phyloP scores from a whole-genome alignment of 2,329 filamentous ascomycete species.

The Scedosporium aurantiacum region DNA sequence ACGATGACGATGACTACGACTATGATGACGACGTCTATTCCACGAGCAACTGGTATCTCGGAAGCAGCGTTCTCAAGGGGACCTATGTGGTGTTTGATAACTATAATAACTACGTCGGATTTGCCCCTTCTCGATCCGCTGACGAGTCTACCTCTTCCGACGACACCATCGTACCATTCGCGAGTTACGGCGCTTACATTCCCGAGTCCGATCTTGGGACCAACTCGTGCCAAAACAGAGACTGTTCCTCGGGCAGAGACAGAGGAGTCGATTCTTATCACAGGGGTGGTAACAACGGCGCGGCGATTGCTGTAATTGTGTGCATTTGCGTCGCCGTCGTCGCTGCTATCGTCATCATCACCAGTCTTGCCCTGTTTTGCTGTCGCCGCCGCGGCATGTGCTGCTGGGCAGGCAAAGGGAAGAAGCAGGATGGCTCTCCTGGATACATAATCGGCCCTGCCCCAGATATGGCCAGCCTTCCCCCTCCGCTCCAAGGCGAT shows the following conservation, averaged over 20 bases:
- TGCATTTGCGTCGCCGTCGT: not conserved
- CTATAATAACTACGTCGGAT: slow-evolving; percentile 57
- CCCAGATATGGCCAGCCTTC: not conserved
- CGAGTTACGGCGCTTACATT: not conserved
- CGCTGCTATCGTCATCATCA: not conserved
- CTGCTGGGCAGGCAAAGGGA: slow-evolving; percentile 1
- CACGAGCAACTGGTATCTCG: slow-evolving; percentile 32
- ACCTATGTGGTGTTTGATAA: slow-evolving; percentile 70
- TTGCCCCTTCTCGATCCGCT: slow-evolving; percentile 59
- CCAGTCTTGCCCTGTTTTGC: not conserved
- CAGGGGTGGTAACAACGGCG: not conserved
- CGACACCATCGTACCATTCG: not conserved
- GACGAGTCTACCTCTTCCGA: slow-evolving; percentile 22
- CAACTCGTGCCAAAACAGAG: not conserved
- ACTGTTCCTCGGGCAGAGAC: not conserved
- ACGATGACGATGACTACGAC: slow-evolving; percentile 3
- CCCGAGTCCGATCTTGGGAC: not conserved
- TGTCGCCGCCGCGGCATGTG: not conserved
- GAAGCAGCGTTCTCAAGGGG: slow-evolving; percentile 47
- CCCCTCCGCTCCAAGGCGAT: not conserved
- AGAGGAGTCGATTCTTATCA: no score
- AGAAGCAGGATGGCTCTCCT: not conserved
- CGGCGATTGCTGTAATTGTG: not conserved
- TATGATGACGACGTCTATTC: not conserved
- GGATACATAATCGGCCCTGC: not conserved